Evolutionary conservation across 1,284 basidiomycete genomes (phyloP).

Genomic region (Fomes fomentarius): DNA sequence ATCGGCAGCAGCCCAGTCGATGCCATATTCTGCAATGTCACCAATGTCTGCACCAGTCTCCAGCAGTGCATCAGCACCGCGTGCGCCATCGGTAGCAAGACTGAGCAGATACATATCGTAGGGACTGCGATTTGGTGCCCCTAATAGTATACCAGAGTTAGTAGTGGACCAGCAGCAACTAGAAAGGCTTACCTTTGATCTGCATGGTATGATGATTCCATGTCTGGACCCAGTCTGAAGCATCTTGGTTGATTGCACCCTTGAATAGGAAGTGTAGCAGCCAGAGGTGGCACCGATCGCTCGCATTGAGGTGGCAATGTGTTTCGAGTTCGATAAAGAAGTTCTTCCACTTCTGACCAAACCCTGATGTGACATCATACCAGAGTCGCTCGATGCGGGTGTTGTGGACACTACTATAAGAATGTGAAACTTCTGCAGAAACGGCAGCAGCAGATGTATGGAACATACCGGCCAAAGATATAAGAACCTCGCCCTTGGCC

Average conservation of each 20-base stretch:
- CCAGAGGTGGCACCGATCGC: slow-evolving; percentile 28
- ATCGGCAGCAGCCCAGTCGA: slow-evolving; percentile 23
- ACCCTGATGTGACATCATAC: slow-evolving; percentile 39
- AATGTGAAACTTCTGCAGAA: neutral
- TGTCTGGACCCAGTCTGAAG: slow-evolving; percentile 20
- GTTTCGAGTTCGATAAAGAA: slow-evolving; percentile 33
- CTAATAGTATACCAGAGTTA: neutral
- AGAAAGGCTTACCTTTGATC: slow-evolving; percentile 5
- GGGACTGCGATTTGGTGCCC: slow-evolving; percentile 2
- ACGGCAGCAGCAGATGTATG: neutral
- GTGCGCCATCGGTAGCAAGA: slow-evolving; percentile 22
- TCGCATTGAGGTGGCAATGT: slow-evolving; percentile 21
- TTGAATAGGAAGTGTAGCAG: slow-evolving; percentile 21
- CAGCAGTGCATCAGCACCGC: slow-evolving; percentile 8
- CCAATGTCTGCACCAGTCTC: slow-evolving; percentile 22
- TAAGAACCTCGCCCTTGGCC: slow-evolving; percentile 35
- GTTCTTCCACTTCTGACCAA: slow-evolving; percentile 37
- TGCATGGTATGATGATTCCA: slow-evolving; percentile 33
- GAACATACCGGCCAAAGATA: slow-evolving; percentile 40
- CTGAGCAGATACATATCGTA: slow-evolving; percentile 26
- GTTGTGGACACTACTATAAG: slow-evolving; percentile 20
- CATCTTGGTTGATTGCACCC: slow-evolving; percentile 7
- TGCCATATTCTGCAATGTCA: slow-evolving; percentile 26
- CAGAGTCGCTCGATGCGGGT: slow-evolving; percentile 34
- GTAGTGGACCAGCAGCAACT: neutral